Conservation (phyloP, 73 alveolate species). For the Halteria grandinella region DNA sequence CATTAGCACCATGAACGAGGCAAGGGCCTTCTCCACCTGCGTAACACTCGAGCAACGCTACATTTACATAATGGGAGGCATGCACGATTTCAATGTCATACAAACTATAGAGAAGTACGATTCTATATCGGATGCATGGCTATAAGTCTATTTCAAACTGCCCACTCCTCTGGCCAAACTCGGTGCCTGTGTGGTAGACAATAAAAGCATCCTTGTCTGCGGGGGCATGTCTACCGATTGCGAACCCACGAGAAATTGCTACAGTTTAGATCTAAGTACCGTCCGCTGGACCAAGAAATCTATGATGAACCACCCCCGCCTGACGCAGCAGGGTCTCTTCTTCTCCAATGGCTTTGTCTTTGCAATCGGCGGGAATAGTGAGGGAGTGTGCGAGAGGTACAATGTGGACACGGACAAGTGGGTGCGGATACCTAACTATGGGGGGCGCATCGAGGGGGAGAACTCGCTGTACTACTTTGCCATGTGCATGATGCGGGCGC, state of each 20-base stretch:
- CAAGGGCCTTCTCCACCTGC: conserved; percentile 57
- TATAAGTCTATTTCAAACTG: conserved; percentile 60
- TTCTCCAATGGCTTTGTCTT: conserved; percentile 67
- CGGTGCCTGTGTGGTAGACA: conserved; percentile 67
- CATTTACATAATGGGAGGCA: conserved; percentile 69
- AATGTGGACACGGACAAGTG: conserved; percentile 63
- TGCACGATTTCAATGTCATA: conserved; percentile 64
- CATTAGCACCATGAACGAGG: conserved; percentile 58
- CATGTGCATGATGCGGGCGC: no score
- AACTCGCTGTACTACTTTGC: conserved; percentile 22
- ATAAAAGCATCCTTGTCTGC: conserved; percentile 61
- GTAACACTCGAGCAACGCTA: conserved; percentile 38
- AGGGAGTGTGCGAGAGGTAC: conserved; percentile 79
- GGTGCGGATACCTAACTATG: conserved; percentile 68
- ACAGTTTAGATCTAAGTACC: conserved; percentile 34
- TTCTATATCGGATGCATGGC: conserved; percentile 57
- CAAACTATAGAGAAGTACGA: conserved; percentile 63
- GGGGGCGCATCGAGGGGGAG: conserved; percentile 35
- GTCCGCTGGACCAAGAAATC: conserved; percentile 59
- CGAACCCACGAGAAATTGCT: conserved; percentile 59
- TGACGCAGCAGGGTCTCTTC: conserved; percentile 55
- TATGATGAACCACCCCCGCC: conserved; percentile 59
- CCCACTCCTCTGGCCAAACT: conserved; percentile 82
- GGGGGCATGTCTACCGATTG: conserved; percentile 80
- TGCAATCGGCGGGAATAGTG: conserved; percentile 80